A percentile compares a stretch with the other conserved stretches of the same genome.
Evolutionary conservation across 192 early-diverging fungal species (phyloP).

Genomic region (Cladochytrium replicatum): DNA sequence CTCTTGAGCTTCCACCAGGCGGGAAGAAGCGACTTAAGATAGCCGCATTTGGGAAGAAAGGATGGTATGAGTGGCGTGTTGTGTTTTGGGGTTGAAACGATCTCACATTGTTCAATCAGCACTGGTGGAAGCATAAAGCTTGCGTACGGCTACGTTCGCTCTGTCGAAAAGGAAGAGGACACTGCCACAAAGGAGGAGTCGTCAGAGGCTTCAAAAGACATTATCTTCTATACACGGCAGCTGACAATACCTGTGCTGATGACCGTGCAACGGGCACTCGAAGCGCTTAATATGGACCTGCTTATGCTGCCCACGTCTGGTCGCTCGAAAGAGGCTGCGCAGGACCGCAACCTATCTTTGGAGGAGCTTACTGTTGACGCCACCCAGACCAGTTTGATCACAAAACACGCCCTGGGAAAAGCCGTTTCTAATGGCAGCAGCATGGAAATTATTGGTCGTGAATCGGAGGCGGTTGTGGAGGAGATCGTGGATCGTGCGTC

Average conservation of each 20-base stretch:
- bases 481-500: not conserved
- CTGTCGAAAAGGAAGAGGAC: conserved; percentile 10
- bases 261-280: conserved; percentile 55
- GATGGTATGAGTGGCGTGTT: conserved; percentile 34
- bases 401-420: no score
- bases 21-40: conserved; percentile 40
- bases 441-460: no score
- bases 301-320: conserved; percentile 36
- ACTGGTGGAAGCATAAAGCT: conserved; percentile 59
- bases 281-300: conserved; percentile 56
- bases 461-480: conserved; percentile 29
- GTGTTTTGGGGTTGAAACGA: not conserved
- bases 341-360: conserved; percentile 18
- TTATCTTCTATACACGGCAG: conserved; percentile 55
- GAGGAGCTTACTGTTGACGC: conserved; percentile 41
- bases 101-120: conserved; percentile 27
- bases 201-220: no score
- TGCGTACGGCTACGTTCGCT: conserved; percentile 50
- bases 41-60: conserved; percentile 62
- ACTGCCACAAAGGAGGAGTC: not conserved
- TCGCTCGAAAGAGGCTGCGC: conserved; percentile 2
- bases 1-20: conserved; percentile 40
- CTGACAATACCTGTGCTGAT: conserved; percentile 56
- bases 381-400: no score
- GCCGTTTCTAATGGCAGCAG: no score